A percentile compares a stretch with the other conserved stretches of the same genome.
Evolutionary conservation across 441 rosid genomes (phyloP).

Genomic region (Gossypium laxum): DNA sequence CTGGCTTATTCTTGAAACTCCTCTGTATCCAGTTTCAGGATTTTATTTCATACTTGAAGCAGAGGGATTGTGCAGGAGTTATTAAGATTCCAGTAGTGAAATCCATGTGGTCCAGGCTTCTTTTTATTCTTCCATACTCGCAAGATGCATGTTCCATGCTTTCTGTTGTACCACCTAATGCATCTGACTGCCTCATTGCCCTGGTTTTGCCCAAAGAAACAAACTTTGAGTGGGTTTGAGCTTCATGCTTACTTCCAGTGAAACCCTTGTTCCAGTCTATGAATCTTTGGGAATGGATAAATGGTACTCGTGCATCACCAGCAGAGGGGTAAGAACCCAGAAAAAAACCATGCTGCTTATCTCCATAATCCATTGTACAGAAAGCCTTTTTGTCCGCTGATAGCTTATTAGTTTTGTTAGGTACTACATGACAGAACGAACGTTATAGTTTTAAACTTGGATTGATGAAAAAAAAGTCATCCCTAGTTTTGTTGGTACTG

Average conservation of each 20-base stretch:
- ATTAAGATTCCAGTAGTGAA: slow-evolving; percentile 67
- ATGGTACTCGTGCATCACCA: background rate
- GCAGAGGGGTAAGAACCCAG: background rate
- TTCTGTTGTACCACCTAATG: slow-evolving; percentile 42
- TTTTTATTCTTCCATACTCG: slow-evolving; percentile 75
- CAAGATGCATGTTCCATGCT: slow-evolving; percentile 68
- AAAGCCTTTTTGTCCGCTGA: background rate
- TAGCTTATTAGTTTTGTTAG: background rate
- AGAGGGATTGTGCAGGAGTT: slow-evolving; percentile 91
- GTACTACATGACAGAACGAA: background rate
- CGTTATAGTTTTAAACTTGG: background rate
- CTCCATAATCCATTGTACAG: background rate
- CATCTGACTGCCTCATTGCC: slow-evolving; percentile 57
- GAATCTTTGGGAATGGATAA: background rate
- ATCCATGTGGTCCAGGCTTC: slow-evolving; percentile 83
- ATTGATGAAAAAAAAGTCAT: background rate
- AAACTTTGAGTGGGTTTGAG: slow-evolving; percentile 51
- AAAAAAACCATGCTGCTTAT: background rate
- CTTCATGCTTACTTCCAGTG: slow-evolving; percentile 5
- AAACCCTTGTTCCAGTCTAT: background rate
- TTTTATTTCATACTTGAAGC: slow-evolving; percentile 78
- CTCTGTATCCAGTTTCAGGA: slow-evolving; percentile 65
- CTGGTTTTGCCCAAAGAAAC: slow-evolving; percentile 82
- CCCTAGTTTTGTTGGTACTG: slow-evolving; percentile 1
- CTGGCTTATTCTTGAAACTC: background rate